phyloP scores from a whole-genome alignment of 352 stramenopile genomes.

The Phytophthora macrochlamydospora region DNA sequence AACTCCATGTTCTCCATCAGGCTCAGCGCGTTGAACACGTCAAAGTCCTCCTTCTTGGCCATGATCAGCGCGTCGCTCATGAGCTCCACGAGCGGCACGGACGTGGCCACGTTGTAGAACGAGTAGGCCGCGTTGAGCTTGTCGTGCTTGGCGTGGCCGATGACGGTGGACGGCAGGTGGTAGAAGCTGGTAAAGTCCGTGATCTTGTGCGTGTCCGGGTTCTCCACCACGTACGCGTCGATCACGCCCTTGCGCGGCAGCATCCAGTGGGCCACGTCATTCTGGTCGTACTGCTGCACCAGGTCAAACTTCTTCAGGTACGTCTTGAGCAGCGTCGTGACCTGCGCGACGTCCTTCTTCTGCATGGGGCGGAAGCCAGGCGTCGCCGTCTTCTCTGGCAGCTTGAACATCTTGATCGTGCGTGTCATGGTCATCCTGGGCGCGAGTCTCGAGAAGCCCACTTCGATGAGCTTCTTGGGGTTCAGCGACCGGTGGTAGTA shows the following conservation, averaged over 20 bases:
- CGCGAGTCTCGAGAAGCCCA: conserved; percentile 96
- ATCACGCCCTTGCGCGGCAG: conserved; percentile 96
- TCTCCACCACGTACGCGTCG: conserved; percentile 93
- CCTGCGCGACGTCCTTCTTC: conserved; percentile 62
- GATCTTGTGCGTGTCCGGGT: conserved; percentile 77
- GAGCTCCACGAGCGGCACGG: conserved; percentile 47
- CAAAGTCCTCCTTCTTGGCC: conserved; percentile 62
- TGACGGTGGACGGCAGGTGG: conserved; percentile 97
- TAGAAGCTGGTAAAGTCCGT: conserved; percentile 98
- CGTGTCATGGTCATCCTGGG: conserved; percentile 97
- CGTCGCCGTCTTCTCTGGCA: conserved; percentile 62
- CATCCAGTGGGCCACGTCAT: conserved; percentile 98
- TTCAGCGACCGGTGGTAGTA: conserved; percentile 99
- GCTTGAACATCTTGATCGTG: conserved; percentile 93
- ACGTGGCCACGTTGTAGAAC: conserved; percentile 96
- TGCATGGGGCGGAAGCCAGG: conserved; percentile 71
- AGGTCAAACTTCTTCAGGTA: conserved; percentile 87
- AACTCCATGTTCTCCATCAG: conserved; percentile 78
- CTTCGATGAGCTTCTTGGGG: conserved; percentile 98
- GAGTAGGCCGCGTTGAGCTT: conserved; percentile 98
- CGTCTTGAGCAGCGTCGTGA: conserved; percentile 59
- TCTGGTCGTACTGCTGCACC: conserved; percentile 88
- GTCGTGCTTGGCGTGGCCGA: conserved; percentile 95
- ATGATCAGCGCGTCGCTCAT: conserved; percentile 68
- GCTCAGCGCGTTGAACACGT: conserved; percentile 77